Conservation (phyloP, 495 filamentous ascomycete species). For the Lasiosphaeria ovina region DNA sequence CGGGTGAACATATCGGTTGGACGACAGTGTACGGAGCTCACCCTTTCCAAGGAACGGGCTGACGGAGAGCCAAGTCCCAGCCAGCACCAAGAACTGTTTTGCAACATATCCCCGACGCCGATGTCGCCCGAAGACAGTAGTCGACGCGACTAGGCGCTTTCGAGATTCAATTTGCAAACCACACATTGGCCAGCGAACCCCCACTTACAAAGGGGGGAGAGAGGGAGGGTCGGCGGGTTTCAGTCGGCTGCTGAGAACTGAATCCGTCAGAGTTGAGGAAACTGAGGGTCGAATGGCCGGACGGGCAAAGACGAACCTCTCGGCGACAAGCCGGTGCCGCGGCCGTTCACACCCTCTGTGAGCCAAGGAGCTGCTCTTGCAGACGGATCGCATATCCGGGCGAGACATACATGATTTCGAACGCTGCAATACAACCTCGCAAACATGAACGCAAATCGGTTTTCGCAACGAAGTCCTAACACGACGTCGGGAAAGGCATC, state of each 20-base stretch:
- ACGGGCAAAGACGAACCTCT: not conserved
- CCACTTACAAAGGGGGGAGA: not conserved
- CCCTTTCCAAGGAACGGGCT: too few species aligned
- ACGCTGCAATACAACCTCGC: not conserved
- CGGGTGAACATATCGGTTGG: too few species aligned
- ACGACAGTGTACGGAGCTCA: too few species aligned
- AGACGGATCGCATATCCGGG: constrained; percentile 24
- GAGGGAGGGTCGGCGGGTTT: not conserved
- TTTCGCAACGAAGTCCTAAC: not conserved
- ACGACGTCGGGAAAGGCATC: too few species aligned
- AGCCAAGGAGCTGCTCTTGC: constrained; percentile 12
- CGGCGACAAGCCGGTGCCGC: constrained; percentile 4
- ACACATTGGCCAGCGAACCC: not conserved
- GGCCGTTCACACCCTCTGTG: constrained; percentile 19
- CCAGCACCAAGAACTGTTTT: too few species aligned
- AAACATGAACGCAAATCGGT: not conserved
- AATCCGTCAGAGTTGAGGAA: not conserved
- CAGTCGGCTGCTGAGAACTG: not conserved
- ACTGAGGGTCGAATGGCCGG: not conserved
- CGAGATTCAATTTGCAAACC: too few species aligned
- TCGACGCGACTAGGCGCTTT: too few species aligned
- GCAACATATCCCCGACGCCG: too few species aligned
- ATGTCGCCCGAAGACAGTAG: too few species aligned
- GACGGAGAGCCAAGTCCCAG: too few species aligned
- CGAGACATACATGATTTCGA: constrained; percentile 19